A percentile compares a stretch with the other conserved stretches of the same genome.
These are phyloP conservation scores for Conticribra weissflogii DNA, from an alignment of 108 stramenopile genomes.

Conservation along the genomic window DNA sequence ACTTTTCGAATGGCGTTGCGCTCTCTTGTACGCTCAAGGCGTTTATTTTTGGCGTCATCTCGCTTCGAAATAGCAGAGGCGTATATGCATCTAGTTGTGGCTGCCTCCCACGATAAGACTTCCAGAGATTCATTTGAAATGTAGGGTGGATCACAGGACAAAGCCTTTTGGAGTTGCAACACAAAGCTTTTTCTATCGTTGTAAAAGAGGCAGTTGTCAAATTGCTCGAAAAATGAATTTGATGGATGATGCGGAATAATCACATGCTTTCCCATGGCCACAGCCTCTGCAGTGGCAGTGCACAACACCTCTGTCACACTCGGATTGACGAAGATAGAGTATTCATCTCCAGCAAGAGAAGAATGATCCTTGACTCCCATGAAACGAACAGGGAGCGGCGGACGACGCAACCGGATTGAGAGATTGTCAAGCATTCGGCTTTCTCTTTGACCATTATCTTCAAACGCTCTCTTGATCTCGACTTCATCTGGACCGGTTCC, in stretches of 20 bases:
- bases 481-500: slow-evolving; percentile 74
- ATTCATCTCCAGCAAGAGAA: slow-evolving; percentile 40
- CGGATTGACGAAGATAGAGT: slow-evolving; percentile 84
- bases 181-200: slow-evolving; percentile 58
- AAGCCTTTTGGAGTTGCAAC: slow-evolving; percentile 50
- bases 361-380: slow-evolving; percentile 71
- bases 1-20: slow-evolving; percentile 30
- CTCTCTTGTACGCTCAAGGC: slow-evolving; percentile 37
- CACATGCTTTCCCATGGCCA: slow-evolving; percentile 88
- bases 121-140: slow-evolving; percentile 34
- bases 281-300: slow-evolving; percentile 85
- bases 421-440: slow-evolving; percentile 22
- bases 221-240: slow-evolving; percentile 74
- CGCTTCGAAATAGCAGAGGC: slow-evolving; percentile 57
- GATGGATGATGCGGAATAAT: slow-evolving; percentile 78
- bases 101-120: slow-evolving; percentile 76
- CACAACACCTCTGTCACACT: slow-evolving; percentile 81
- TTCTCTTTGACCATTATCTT: slow-evolving; percentile 8
- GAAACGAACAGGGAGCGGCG: slow-evolving; percentile 66
- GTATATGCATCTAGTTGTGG: slow-evolving; percentile 67
- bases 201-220: slow-evolving; percentile 78
- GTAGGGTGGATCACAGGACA: slow-evolving; percentile 58
- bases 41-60: slow-evolving; percentile 57
- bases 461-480: slow-evolving; percentile 67
- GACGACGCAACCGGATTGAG: slow-evolving; percentile 16